A percentile compares a stretch with the other conserved stretches of the same genome.
Evolutionary conservation across 257 asterid species (phyloP).

Genomic region (Handroanthus guayacan): DNA sequence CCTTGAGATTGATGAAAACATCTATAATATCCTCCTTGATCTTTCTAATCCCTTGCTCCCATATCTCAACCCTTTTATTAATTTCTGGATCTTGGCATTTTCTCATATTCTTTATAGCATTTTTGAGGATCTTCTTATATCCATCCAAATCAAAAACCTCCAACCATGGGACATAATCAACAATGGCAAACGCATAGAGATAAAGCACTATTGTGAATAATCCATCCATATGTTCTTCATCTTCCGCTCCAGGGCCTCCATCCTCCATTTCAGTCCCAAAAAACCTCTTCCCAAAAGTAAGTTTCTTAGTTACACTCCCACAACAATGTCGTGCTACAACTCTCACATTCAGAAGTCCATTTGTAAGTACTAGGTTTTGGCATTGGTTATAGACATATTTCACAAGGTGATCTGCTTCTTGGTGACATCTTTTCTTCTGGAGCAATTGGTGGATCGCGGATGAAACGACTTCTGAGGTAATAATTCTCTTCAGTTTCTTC

Average conservation of each 20-base stretch:
- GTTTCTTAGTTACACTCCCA: constrained; percentile 21
- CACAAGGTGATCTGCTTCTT: constrained; percentile 34
- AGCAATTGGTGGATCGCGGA: constrained; percentile 29
- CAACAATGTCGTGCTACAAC: background rate
- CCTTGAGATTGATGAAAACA: constrained; percentile 30
- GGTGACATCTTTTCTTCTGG: background rate
- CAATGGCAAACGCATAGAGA: constrained; percentile 20
- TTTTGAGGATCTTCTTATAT: background rate
- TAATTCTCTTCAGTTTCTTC: constrained; percentile 41
- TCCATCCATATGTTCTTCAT: constrained; percentile 30
- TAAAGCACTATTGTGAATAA: background rate
- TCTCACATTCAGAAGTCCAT: constrained; percentile 29
- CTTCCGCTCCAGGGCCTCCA: constrained; percentile 34
- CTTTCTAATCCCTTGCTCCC: constrained; percentile 29
- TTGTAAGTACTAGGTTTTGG: background rate
- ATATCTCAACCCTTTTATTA: constrained; percentile 25
- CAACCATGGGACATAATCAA: constrained; percentile 3
- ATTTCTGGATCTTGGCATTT: constrained; percentile 31
- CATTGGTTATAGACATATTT: constrained; percentile 16
- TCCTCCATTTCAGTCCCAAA: constrained; percentile 24
- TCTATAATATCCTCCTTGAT: constrained; percentile 10
- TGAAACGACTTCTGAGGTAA: constrained; percentile 40
- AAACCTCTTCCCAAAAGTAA: constrained; percentile 20
- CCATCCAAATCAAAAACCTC: background rate
- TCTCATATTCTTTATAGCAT: constrained; percentile 10